A percentile compares a stretch with the other conserved stretches of the same genome.
phyloP scores from a whole-genome alignment of 225 moss, liverwort and hornwort species.

The Takakia lepidozioides region DNA sequence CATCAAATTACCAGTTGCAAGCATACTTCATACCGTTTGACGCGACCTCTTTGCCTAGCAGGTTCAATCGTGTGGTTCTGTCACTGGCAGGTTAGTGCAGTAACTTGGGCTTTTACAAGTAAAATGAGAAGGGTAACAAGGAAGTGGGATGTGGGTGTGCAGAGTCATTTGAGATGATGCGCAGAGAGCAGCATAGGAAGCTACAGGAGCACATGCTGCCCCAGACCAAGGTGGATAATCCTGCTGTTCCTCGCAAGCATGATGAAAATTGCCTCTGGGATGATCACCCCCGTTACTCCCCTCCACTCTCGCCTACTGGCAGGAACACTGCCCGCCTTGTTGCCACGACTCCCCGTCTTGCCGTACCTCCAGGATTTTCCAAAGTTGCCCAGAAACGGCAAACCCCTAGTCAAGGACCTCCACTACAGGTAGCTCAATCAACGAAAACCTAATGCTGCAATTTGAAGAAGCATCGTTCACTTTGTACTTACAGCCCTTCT shows the following conservation, averaged over 20 bases:
- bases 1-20: too few species aligned
- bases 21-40: too few species aligned
- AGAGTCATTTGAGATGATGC: slow-evolving; percentile 96
- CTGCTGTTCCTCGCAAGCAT: slow-evolving; percentile 68
- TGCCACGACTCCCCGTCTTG: slow-evolving; percentile 69
- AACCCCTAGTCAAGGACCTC: slow-evolving; percentile 26
- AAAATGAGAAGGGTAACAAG: too few species aligned
- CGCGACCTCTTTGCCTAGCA: too few species aligned
- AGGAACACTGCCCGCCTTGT: slow-evolving; percentile 28
- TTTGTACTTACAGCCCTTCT: too few species aligned
- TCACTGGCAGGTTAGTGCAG: too few species aligned
- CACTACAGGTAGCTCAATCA: slow-evolving; percentile 29
- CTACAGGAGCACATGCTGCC: slow-evolving; percentile 76
- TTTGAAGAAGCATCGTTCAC: too few species aligned
- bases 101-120: too few species aligned
- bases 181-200: slow-evolving; percentile 83
- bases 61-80: too few species aligned
- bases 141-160: slow-evolving; percentile 9
- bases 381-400: slow-evolving; percentile 65
- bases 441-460: slow-evolving; percentile 59
- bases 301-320: slow-evolving; percentile 40
- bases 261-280: slow-evolving; percentile 96
- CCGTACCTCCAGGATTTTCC: slow-evolving; percentile 96
- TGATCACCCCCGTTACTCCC: slow-evolving; percentile 41
- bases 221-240: slow-evolving; percentile 43